Percentiles rank a stretch among this genome's conserved stretches.
phyloP scores from a whole-genome alignment of 371 early-diverging fungal genomes.

The Chytridiales sp. region DNA sequence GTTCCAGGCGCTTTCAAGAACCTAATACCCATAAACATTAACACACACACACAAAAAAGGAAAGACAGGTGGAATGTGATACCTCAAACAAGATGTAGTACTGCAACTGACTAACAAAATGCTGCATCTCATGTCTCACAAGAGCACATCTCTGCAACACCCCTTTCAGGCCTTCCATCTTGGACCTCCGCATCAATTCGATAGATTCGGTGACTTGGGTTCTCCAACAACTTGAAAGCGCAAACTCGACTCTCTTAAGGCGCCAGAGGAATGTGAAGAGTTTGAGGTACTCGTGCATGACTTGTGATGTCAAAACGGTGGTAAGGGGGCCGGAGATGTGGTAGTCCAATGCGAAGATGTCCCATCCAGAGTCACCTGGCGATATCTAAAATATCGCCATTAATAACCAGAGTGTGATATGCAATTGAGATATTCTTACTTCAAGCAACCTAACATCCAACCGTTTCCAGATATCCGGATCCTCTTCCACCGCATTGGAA shows the following conservation, averaged over 20 bases:
- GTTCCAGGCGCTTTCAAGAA: slow-evolving; percentile 90
- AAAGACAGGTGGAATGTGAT: background rate
- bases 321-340: slow-evolving; percentile 80
- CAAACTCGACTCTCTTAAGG: slow-evolving; percentile 83
- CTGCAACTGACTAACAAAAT: slow-evolving; percentile 90
- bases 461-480: slow-evolving; percentile 71
- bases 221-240: slow-evolving; percentile 75
- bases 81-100: slow-evolving; percentile 82
- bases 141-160: slow-evolving; percentile 58
- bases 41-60: background rate
- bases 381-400: slow-evolving; percentile 48
- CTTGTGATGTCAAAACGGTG: slow-evolving; percentile 71
- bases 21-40: slow-evolving; percentile 48
- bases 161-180: background rate
- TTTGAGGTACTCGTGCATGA: slow-evolving; percentile 78
- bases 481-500: slow-evolving; percentile 88
- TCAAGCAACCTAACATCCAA: slow-evolving; percentile 75
- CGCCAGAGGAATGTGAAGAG: slow-evolving; percentile 88
- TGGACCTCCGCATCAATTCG: slow-evolving; percentile 2
- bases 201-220: slow-evolving; percentile 48
- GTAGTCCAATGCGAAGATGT: slow-evolving; percentile 87
- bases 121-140: slow-evolving; percentile 83
- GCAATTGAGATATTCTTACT: slow-evolving; percentile 41
- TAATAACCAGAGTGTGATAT: background rate
- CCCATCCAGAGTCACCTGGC: slow-evolving; percentile 85